These are phyloP conservation scores for Cladophialophora exuberans DNA, from an alignment of 2,329 filamentous ascomycete genomes.

Conservation along the genomic window DNA sequence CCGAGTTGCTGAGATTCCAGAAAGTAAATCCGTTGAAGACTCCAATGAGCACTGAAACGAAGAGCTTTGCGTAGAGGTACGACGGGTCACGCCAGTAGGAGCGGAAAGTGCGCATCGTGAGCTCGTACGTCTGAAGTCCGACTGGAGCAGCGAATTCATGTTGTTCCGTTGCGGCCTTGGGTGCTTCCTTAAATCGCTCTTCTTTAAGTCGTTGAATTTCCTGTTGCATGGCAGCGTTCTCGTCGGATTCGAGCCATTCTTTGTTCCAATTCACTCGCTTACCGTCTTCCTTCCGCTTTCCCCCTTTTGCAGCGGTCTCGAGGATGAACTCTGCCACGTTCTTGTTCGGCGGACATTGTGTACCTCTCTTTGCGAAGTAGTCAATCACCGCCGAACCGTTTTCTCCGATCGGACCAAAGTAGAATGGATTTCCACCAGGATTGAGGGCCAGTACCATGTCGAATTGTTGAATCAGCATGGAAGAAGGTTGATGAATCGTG, in stretches of 20 bases:
- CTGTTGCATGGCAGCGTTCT: constrained; percentile 61
- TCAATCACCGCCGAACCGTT: constrained; percentile 66
- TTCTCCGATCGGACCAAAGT: constrained; percentile 73
- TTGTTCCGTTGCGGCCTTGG: constrained; percentile 17
- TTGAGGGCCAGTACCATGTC: constrained; percentile 73
- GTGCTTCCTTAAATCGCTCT: constrained; percentile 53
- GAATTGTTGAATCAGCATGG: constrained; percentile 71
- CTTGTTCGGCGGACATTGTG: constrained; percentile 66
- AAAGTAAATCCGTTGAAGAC: constrained; percentile 81
- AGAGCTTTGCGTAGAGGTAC: constrained; percentile 77
- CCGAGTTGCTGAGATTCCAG: constrained; percentile 66
- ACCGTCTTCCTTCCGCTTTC: constrained; percentile 54
- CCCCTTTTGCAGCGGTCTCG: constrained; percentile 64
- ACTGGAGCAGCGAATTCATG: constrained; percentile 70
- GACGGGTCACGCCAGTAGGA: constrained; percentile 77
- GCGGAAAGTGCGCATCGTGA: constrained; percentile 71
- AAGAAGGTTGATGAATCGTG: constrained; percentile 74
- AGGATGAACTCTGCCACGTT: constrained; percentile 70
- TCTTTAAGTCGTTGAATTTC: constrained; percentile 69
- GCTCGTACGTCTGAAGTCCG: constrained; percentile 63
- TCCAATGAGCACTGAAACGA: constrained; percentile 70
- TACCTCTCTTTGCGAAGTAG: constrained; percentile 69
- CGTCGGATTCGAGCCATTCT: constrained; percentile 69
- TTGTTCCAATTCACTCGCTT: constrained; percentile 71
- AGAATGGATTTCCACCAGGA: constrained; percentile 71